These are phyloP conservation scores for Talaromyces funiculosus DNA, from an alignment of 2,329 filamentous ascomycete species.

Conservation along the genomic window DNA sequence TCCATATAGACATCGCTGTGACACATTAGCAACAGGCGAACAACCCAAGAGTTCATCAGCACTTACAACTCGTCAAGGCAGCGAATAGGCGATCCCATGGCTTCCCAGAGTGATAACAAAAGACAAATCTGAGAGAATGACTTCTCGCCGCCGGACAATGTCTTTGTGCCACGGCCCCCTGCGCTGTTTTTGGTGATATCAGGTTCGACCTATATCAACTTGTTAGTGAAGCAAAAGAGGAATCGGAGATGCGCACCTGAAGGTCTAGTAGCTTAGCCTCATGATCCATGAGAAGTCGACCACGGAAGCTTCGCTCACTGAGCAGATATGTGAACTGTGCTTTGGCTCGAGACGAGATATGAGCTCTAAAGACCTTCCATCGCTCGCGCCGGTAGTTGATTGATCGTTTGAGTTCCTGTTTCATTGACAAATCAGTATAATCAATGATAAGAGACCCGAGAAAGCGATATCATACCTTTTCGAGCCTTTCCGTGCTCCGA, in stretches of 20 bases:
- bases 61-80: slow-evolving; percentile 86
- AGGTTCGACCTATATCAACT: slow-evolving; percentile 50
- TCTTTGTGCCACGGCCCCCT: slow-evolving; percentile 76
- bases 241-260: slow-evolving; percentile 40
- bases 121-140: slow-evolving; percentile 97
- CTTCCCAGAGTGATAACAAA: slow-evolving; percentile 89
- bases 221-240: slow-evolving; percentile 9
- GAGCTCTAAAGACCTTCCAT: slow-evolving; percentile 75
- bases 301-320: slow-evolving; percentile 82
- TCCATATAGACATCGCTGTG: slow-evolving; percentile 93
- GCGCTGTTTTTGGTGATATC: slow-evolving; percentile 62
- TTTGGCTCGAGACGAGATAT: slow-evolving; percentile 79
- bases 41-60: neutral
- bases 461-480: slow-evolving; percentile 30
- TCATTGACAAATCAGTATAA: neutral
- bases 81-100: slow-evolving; percentile 90
- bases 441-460: neutral
- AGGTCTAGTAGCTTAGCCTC: slow-evolving; percentile 67
- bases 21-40: slow-evolving; percentile 16
- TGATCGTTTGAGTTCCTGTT: slow-evolving; percentile 51
- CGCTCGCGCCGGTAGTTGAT: slow-evolving; percentile 64
- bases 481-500: slow-evolving; percentile 31
- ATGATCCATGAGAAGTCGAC: slow-evolving; percentile 74
- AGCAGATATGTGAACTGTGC: slow-evolving; percentile 84
- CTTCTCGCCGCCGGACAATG: slow-evolving; percentile 91